Evolutionary conservation across 2,329 filamentous ascomycete genomes (phyloP), one percentile per base, ranked within the genome.

Genomic region (Xylariaceae sp.): DNA sequence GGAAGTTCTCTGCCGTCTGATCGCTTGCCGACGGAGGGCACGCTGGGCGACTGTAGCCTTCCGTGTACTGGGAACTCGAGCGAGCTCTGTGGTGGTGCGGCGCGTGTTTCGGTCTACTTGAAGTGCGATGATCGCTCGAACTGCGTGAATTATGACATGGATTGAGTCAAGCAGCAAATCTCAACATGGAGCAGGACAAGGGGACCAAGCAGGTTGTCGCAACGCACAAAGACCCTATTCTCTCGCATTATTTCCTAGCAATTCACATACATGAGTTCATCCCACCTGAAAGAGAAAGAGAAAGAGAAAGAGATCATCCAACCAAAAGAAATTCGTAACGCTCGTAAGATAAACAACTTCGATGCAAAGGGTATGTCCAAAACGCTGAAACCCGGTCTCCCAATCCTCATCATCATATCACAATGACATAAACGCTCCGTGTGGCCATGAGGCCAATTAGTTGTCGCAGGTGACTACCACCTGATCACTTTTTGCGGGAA

Each of bases 401-500:
- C 39, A 54, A 39, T 48, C 42, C 6, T 57, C 52, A 37, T 58
- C 23, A 15, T 5, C 15, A 44, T 8, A 11, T n/a, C 42, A 34
- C 10, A 18, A 4, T 30, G 23, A 30, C 23, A 30, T 30, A 47
- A 34, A 39, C 48, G 54, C 37, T 59, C 15, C 51, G 11, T 51
- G 48, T 30, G 47, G 34, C 23, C 39, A 11, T 53, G 42, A 52
- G 53, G 51, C 10, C 17, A 39, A 9, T 37, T 7, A 50, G 6
- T 39, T 15, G 9, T 9, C 13, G 17, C 9, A 11, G 13, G 7
- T 5, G 8, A 30, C 47, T 78, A 91, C 88, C 88, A 91, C 75
- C 79, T 82, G 68, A 92, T 78, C 55, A 88, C 79, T 77, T 82
- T 85, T 59, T 83, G 78, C 37, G 85, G 86, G 71, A 89, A 89